Conservation (phyloP, 1,139 yeast genomes). For the Scheffersomyces lignicola region DNA sequence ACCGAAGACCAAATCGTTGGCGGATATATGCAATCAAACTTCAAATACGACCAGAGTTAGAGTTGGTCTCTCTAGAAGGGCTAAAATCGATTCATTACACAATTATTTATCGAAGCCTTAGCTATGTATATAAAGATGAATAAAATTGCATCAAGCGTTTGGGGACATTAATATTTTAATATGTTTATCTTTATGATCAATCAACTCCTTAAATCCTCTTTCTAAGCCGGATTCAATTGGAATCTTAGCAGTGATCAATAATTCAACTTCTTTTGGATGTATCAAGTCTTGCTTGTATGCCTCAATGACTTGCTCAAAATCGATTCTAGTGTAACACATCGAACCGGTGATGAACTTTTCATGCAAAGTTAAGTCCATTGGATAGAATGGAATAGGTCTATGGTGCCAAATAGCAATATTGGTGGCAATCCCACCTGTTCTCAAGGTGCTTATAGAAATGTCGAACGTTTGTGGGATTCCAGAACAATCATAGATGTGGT, state of each 20-base stretch:
- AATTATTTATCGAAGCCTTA: constrained; percentile 12
- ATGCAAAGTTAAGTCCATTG: constrained; percentile 45
- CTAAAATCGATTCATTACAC: constrained; percentile 34
- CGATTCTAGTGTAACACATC: constrained; percentile 46
- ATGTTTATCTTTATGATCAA: constrained; percentile 41
- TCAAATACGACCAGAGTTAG: constrained; percentile 12
- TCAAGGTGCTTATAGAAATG: constrained; percentile 50
- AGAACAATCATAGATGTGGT: constrained; percentile 60
- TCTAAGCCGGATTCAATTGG: constrained; percentile 42
- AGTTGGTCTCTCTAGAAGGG: constrained; percentile 34
- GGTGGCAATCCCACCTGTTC: constrained; percentile 62
- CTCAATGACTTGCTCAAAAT: constrained; percentile 47
- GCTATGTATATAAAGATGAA: not conserved
- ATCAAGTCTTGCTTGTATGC: constrained; percentile 44
- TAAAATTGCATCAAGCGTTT: not conserved
- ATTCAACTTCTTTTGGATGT: constrained; percentile 33
- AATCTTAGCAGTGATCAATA: constrained; percentile 44
- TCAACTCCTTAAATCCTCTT: constrained; percentile 42
- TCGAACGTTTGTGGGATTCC: constrained; percentile 58
- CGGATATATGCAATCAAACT: constrained; percentile 14
- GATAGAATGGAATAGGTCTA: constrained; percentile 35
- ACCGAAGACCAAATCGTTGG: constrained; percentile 15
- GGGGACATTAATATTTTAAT: constrained; percentile 39
- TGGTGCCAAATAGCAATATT: constrained; percentile 58
- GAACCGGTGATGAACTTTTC: constrained; percentile 50